These are phyloP conservation scores for Aethionema arabicum DNA, from an alignment of 345 rosid species.

Conservation along the genomic window DNA sequence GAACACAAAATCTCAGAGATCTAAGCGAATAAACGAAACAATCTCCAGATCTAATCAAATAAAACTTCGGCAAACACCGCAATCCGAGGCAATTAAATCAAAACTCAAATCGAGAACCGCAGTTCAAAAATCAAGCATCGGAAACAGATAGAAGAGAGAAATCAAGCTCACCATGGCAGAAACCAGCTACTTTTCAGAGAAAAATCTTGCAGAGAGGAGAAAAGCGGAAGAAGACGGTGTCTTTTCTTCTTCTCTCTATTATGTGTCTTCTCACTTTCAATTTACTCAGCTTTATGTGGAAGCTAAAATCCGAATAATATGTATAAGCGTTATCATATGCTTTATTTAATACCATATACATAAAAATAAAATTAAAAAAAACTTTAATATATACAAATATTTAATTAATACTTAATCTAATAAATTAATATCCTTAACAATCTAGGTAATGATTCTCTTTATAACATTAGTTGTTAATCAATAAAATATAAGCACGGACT, in stretches of 20 bases:
- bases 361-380: slow-evolving; percentile 11
- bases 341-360: background rate
- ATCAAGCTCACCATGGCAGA: slow-evolving; percentile 39
- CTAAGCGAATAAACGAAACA: slow-evolving; percentile 22
- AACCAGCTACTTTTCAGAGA: slow-evolving; percentile 11
- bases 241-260: slow-evolving; percentile 29
- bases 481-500: too few relatives aligned
- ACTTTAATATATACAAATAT: too few relatives aligned
- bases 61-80: background rate
- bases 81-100: slow-evolving; percentile 21
- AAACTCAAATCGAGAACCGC: slow-evolving; percentile 25
- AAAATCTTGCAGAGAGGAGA: slow-evolving; percentile 14
- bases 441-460: too few relatives aligned
- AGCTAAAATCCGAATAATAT: slow-evolving; percentile 24
- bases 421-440: too few relatives aligned
- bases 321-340: slow-evolving; percentile 10
- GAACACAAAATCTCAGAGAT: slow-evolving; percentile 34
- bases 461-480: too few relatives aligned
- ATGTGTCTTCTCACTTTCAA: slow-evolving; percentile 19
- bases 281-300: slow-evolving; percentile 29
- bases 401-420: too few relatives aligned
- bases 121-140: background rate
- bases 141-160: background rate
- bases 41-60: slow-evolving; percentile 29
- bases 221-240: slow-evolving; percentile 21